phyloP scores from a whole-genome alignment of 495 filamentous ascomycete species.

The Trichocladium antarcticum region DNA sequence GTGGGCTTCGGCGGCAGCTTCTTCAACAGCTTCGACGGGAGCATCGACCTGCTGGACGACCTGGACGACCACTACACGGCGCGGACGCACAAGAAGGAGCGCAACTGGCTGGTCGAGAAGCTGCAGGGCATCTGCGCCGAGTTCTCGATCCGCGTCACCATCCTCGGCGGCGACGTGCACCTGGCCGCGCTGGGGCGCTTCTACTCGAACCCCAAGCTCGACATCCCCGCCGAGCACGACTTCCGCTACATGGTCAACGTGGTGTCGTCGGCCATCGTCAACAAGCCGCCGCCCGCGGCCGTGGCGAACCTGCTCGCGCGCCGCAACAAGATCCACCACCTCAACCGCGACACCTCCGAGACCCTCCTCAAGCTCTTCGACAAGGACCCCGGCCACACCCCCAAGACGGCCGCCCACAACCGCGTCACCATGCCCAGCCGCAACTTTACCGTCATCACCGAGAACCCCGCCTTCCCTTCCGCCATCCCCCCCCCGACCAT shows the following conservation, averaged over 20 bases:
- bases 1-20: conserved; percentile 73
- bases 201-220: conserved; percentile 74
- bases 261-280: conserved; percentile 83
- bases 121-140: conserved; percentile 61
- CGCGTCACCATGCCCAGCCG: conserved; percentile 81
- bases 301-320: conserved; percentile 81
- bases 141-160: conserved; percentile 68
- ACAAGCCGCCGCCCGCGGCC: conserved; percentile 78
- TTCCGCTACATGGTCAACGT: conserved; percentile 88
- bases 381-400: conserved; percentile 59
- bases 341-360: conserved; percentile 78
- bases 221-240: conserved; percentile 70
- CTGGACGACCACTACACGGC: conserved; percentile 94
- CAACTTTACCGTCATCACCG: conserved; percentile 78
- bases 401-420: conserved; percentile 59
- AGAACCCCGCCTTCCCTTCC: conserved; percentile 40
- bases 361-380: conserved; percentile 80
- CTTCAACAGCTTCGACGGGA: conserved; percentile 90
- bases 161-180: conserved; percentile 89
- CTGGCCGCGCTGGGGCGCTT: conserved; percentile 88
- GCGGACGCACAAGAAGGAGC: conserved; percentile 80
- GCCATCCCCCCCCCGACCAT: background rate
- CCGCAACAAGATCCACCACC: conserved; percentile 84
- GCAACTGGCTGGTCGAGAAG: conserved; percentile 57
- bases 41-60: conserved; percentile 82